A percentile compares a stretch with the other conserved stretches of the same genome.
phyloP scores from a whole-genome alignment of 1,139 yeast species.

The Candida glucosophila region DNA sequence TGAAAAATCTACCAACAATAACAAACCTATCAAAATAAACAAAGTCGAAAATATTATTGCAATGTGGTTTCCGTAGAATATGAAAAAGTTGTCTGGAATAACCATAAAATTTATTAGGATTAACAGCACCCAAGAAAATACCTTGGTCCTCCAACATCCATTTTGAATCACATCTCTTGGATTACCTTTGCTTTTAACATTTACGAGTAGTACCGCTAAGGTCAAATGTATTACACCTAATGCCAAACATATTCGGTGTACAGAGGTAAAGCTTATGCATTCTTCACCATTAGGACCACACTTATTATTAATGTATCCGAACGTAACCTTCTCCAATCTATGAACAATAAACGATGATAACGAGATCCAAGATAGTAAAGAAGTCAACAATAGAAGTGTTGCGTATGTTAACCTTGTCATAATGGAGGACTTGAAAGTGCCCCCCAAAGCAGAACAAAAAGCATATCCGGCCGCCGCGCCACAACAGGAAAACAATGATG shows the following conservation, averaged over 20 bases:
- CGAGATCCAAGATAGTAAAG: constrained; percentile 84
- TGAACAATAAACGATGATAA: constrained; percentile 74
- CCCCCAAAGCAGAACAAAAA: constrained; percentile 53
- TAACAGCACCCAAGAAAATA: constrained; percentile 51
- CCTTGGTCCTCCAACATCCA: constrained; percentile 82
- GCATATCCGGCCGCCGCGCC: constrained; percentile 84
- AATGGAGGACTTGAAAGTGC: constrained; percentile 58
- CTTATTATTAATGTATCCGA: constrained; percentile 54
- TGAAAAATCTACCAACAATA: constrained; percentile 89
- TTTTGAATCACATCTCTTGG: constrained; percentile 82
- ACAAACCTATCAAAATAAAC: constrained; percentile 83
- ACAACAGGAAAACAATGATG: constrained; percentile 48
- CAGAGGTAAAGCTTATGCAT: constrained; percentile 89
- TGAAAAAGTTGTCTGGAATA: constrained; percentile 80
- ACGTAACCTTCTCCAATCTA: constrained; percentile 65
- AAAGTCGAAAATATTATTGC: constrained; percentile 79
- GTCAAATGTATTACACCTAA: constrained; percentile 71
- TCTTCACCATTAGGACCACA: constrained; percentile 73
- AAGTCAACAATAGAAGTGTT: constrained; percentile 62
- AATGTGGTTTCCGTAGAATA: constrained; percentile 85
- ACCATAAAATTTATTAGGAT: constrained; percentile 54
- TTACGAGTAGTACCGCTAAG: constrained; percentile 58
- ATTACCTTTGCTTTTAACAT: constrained; percentile 70
- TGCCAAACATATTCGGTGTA: constrained; percentile 84
- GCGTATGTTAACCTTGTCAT: constrained; percentile 76